Percentiles rank a stretch among this genome's conserved stretches.
These are phyloP conservation scores for Psidium friedrichsthalianum DNA, from an alignment of 345 rosid genomes.

Conservation along the genomic window DNA sequence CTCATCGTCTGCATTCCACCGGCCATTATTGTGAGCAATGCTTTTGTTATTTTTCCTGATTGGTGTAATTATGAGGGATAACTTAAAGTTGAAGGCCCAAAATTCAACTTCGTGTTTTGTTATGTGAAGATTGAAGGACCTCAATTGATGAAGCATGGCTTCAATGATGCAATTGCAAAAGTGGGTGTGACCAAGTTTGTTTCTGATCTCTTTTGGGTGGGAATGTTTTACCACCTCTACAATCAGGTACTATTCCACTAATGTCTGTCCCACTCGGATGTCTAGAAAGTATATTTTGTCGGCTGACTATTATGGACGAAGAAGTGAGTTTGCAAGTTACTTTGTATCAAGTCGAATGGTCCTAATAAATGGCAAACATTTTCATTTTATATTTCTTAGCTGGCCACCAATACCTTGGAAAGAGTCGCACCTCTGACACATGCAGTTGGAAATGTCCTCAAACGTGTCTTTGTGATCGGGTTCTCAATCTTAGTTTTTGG, in stretches of 20 bases:
- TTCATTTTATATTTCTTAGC: constrained; percentile 18
- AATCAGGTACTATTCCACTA: constrained; percentile 50
- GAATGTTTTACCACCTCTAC: constrained; percentile 97
- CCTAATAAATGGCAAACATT: neutral
- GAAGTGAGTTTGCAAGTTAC: neutral
- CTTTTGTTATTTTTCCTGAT: neutral
- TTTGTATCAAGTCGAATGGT: neutral
- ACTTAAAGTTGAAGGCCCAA: neutral
- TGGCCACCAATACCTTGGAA: constrained; percentile 97
- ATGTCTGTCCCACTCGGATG: neutral
- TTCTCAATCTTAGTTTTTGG: constrained; percentile 83
- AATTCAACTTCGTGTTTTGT: neutral
- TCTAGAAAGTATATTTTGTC: neutral
- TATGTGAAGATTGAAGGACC: constrained; percentile 78
- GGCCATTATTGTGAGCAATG: constrained; percentile 62
- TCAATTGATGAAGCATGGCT: constrained; percentile 62
- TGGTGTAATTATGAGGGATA: neutral
- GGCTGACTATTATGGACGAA: neutral
- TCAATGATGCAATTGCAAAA: constrained; percentile 71
- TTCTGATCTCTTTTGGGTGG: constrained; percentile 95
- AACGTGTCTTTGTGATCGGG: constrained; percentile 94
- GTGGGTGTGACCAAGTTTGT: constrained; percentile 81
- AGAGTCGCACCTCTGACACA: constrained; percentile 97
- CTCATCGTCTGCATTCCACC: constrained; percentile 91
- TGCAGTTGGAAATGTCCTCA: constrained; percentile 96